Evolutionary conservation across 2,329 filamentous ascomycete genomes (phyloP).

Genomic region (Huntiella bhutanensis): DNA sequence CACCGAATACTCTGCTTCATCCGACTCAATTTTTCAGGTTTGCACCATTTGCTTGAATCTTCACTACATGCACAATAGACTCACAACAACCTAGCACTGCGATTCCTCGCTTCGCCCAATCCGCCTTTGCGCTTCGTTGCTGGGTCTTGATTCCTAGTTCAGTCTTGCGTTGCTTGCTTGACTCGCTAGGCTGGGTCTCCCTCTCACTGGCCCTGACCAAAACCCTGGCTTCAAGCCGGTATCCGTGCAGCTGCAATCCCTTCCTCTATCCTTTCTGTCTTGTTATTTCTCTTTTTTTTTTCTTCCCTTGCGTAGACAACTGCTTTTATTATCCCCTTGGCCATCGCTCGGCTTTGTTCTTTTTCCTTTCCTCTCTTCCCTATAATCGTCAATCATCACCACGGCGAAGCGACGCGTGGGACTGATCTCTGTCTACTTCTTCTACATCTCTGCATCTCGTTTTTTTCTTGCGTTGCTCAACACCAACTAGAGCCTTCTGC

Average conservation of each 20-base stretch:
- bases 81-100: no score
- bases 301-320: slow-evolving; percentile 3
- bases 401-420: slow-evolving; percentile 8
- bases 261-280: slow-evolving; percentile 2
- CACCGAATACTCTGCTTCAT: background rate
- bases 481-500: no score
- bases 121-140: background rate
- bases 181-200: background rate
- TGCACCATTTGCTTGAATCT: background rate
- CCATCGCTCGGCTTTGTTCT: slow-evolving; percentile 3
- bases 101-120: no score
- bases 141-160: background rate
- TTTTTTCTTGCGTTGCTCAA: slow-evolving; percentile 1
- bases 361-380: background rate
- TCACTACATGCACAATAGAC: no score
- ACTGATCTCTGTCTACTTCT: background rate
- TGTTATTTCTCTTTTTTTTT: slow-evolving; percentile 6
- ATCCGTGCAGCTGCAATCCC: slow-evolving; percentile 9
- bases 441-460: slow-evolving; percentile 4
- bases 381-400: slow-evolving; percentile 2
- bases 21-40: background rate
- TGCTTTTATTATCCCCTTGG: slow-evolving; percentile 1
- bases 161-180: background rate
- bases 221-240: slow-evolving; percentile 8
- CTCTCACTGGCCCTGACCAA: background rate